Conservation (phyloP, 2,329 filamentous ascomycete genomes). For the Cladorrhinum sp. region DNA sequence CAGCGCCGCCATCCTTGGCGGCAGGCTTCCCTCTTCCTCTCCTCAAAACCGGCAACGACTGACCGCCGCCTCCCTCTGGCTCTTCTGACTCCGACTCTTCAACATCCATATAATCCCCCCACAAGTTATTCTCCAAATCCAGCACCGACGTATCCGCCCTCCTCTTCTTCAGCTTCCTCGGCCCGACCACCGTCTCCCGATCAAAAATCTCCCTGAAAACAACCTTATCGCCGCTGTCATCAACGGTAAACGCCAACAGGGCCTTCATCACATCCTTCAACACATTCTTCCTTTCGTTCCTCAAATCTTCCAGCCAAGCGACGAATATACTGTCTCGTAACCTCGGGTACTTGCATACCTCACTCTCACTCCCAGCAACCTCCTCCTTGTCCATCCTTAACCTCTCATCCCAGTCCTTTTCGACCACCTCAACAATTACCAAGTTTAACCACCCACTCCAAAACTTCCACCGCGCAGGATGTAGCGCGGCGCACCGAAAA, state of each 20-base stretch:
- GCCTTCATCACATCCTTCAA: conserved; percentile 60
- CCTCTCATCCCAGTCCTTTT: conserved; percentile 65
- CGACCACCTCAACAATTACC: conserved; percentile 75
- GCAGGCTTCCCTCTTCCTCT: conserved; percentile 24
- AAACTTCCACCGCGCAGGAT: conserved; percentile 72
- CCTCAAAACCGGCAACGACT: conserved; percentile 33
- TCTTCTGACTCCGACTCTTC: conserved; percentile 51
- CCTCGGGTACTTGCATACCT: conserved; percentile 29
- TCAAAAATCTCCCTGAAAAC: conserved; percentile 66
- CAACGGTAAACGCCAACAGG: conserved; percentile 59
- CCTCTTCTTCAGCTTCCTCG: conserved; percentile 44
- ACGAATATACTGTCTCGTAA: conserved; percentile 58
- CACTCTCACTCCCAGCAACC: neutral
- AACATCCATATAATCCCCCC: conserved; percentile 59
- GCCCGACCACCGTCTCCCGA: conserved; percentile 55
- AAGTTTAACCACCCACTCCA: conserved; percentile 80
- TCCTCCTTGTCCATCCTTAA: conserved; percentile 44
- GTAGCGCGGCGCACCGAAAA: conserved; percentile 77
- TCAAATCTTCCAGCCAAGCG: conserved; percentile 52
- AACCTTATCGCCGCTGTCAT: conserved; percentile 46
- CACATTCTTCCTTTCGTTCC: conserved; percentile 39
- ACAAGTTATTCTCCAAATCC: conserved; percentile 58
- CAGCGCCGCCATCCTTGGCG: conserved; percentile 36
- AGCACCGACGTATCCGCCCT: conserved; percentile 59
- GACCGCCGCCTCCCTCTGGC: conserved; percentile 44